Evolutionary conservation across 352 stramenopile genomes (phyloP).

Genomic region (Pythium sukuiense): DNA sequence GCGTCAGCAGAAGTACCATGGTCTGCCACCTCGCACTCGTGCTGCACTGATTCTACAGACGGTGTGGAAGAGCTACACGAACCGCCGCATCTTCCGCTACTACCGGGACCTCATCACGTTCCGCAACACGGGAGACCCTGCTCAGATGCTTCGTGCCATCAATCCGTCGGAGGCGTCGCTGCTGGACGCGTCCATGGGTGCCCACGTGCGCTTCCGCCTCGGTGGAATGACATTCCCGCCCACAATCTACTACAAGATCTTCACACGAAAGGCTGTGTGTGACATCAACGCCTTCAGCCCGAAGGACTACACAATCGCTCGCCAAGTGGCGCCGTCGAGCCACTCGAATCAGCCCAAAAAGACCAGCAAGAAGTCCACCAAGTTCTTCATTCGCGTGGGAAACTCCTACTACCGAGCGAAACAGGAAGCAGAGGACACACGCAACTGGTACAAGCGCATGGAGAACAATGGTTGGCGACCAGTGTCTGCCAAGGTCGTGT

Average conservation of each 20-base stretch:
- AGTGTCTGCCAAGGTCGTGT: slow-evolving; percentile 80
- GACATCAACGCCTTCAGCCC: slow-evolving; percentile 90
- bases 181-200: slow-evolving; percentile 79
- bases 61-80: slow-evolving; percentile 74
- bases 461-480: slow-evolving; percentile 92
- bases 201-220: slow-evolving; percentile 86
- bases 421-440: slow-evolving; percentile 50
- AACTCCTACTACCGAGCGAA: slow-evolving; percentile 66
- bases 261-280: slow-evolving; percentile 81
- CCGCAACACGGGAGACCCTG: slow-evolving; percentile 70
- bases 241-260: slow-evolving; percentile 95
- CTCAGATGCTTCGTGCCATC: slow-evolving; percentile 78
- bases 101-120: slow-evolving; percentile 84
- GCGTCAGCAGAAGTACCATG: slow-evolving; percentile 30
- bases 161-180: slow-evolving; percentile 80
- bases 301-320: slow-evolving; percentile 79
- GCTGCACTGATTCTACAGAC: slow-evolving; percentile 58
- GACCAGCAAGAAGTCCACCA: slow-evolving; percentile 18
- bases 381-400: slow-evolving; percentile 70
- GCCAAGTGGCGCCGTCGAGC: slow-evolving; percentile 34
- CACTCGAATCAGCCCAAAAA: slow-evolving; percentile 27
- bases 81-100: slow-evolving; percentile 74
- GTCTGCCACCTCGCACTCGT: slow-evolving; percentile 35
- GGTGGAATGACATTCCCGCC: slow-evolving; percentile 86
- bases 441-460: slow-evolving; percentile 82